These are phyloP conservation scores for Mycena olivaceomarginata DNA, from an alignment of 768 basidiomycete species.

Conservation along the genomic window DNA sequence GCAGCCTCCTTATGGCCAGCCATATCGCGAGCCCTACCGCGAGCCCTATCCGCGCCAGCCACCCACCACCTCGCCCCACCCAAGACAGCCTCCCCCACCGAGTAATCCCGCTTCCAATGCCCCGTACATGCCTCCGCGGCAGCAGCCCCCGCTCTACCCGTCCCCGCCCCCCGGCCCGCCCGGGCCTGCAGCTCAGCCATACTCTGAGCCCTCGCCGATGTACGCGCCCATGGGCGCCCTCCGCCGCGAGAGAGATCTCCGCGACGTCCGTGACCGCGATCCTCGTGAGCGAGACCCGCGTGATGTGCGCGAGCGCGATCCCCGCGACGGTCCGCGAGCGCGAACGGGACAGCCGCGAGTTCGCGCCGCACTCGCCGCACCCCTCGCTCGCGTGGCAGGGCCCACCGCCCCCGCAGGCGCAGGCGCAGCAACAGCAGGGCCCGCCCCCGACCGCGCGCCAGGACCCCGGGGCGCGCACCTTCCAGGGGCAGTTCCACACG, in stretches of 20 bases:
- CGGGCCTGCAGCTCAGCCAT: constrained; percentile 13
- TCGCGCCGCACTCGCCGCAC: constrained; percentile 18
- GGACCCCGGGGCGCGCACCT: constrained; percentile 23
- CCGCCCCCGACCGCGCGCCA: not conserved
- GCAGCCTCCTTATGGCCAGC: constrained; percentile 11
- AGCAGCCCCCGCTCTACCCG: constrained; percentile 14
- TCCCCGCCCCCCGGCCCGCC: constrained; percentile 35
- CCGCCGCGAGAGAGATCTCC: constrained; percentile 18
- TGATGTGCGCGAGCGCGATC: constrained; percentile 26
- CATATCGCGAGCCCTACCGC: constrained; percentile 10
- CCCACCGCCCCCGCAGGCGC: not conserved
- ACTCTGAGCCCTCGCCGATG: constrained; percentile 41
- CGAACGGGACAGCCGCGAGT: constrained; percentile 19
- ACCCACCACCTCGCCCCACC: not conserved
- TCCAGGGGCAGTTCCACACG: constrained; percentile 46
- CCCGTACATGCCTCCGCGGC: constrained; percentile 17
- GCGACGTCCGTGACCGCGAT: constrained; percentile 6
- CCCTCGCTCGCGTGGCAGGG: constrained; percentile 38
- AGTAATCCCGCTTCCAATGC: not conserved
- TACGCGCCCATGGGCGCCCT: constrained; percentile 39
- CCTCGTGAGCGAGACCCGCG: not conserved
- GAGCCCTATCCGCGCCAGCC: constrained; percentile 7
- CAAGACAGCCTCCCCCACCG: not conserved
- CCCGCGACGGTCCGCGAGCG: constrained; percentile 8
- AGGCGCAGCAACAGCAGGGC: not conserved